Conservation (phyloP, 495 filamentous ascomycete species). For the Xylaria bambusicola region DNA sequence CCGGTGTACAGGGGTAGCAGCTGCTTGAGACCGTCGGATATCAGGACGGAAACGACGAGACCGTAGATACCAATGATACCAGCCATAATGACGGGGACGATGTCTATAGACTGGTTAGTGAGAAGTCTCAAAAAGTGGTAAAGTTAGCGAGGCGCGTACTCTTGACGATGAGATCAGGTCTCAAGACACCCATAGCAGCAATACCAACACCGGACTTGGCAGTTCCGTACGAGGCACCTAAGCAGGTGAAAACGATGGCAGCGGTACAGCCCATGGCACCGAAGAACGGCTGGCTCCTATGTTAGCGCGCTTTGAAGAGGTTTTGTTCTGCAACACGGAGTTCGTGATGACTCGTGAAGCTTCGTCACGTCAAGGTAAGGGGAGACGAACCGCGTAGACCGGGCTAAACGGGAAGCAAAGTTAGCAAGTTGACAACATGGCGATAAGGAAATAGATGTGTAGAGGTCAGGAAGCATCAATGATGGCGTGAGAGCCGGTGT, state of each 20-base stretch:
- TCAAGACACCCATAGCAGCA: slow-evolving; percentile 94
- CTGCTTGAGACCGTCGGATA: slow-evolving; percentile 89
- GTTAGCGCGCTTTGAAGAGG: slow-evolving; percentile 7
- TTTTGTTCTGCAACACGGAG: neutral
- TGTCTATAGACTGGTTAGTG: slow-evolving; percentile 62
- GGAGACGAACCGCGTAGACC: slow-evolving; percentile 94
- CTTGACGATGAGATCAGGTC: slow-evolving; percentile 98
- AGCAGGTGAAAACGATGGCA: slow-evolving; percentile 98
- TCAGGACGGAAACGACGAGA: slow-evolving; percentile 95
- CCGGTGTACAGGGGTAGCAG: slow-evolving; percentile 83
- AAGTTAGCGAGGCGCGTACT: slow-evolving; percentile 62
- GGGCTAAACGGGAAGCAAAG: slow-evolving; percentile 59
- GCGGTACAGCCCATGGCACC: slow-evolving; percentile 98
- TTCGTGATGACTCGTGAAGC: slow-evolving; percentile 24
- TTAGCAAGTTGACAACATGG: slow-evolving; percentile 16
- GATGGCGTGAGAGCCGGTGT: slow-evolving; percentile 15
- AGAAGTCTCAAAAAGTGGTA: neutral
- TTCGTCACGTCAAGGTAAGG: slow-evolving; percentile 20
- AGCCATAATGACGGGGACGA: slow-evolving; percentile 99
- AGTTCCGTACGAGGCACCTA: slow-evolving; percentile 97
- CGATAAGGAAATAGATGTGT: slow-evolving; percentile 28
- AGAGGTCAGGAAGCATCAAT: slow-evolving; percentile 6
- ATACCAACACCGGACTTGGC: slow-evolving; percentile 99
- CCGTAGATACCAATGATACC: slow-evolving; percentile 99
- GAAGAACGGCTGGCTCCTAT: slow-evolving; percentile 81